These are phyloP conservation scores for Scheffersomyces stambukii DNA, from an alignment of 1,139 yeast species.

Conservation along the genomic window DNA sequence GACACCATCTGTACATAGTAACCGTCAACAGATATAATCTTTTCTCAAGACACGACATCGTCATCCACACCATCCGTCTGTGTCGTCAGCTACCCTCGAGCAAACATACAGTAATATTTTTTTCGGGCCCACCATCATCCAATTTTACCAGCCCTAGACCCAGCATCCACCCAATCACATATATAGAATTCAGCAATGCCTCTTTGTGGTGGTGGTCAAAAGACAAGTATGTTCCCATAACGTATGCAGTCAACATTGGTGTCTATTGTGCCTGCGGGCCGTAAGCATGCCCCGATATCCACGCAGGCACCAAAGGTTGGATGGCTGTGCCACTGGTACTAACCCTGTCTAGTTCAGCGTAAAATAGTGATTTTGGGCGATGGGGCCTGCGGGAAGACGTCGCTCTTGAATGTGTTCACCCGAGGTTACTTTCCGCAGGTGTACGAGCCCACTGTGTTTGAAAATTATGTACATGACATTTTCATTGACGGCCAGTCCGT, in stretches of 20 bases:
- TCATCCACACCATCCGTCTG: too few species aligned
- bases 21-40: too few species aligned
- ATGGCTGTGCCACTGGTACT: too few species aligned
- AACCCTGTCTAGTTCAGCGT: constrained; percentile 53
- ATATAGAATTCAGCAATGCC: constrained; percentile 56
- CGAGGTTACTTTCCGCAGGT: constrained; percentile 98
- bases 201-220: constrained; percentile 64
- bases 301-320: too few species aligned
- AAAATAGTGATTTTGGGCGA: constrained; percentile 95
- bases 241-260: constrained; percentile 1
- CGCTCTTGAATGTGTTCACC: constrained; percentile 85
- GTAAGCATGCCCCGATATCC: neutral
- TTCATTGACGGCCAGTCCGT: constrained; percentile 93
- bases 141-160: neutral
- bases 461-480: constrained; percentile 95
- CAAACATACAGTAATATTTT: too few species aligned
- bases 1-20: too few species aligned
- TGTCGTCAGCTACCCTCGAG: too few species aligned
- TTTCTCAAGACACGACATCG: too few species aligned
- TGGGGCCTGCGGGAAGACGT: constrained; percentile 69
- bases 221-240: constrained; percentile 47
- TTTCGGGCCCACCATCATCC: too few species aligned
- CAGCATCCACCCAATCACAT: neutral
- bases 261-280: neutral
- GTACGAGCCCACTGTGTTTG: constrained; percentile 97